Evolutionary conservation across 148 eudicot genomes (phyloP).

Genomic region (Cornus kousa): DNA sequence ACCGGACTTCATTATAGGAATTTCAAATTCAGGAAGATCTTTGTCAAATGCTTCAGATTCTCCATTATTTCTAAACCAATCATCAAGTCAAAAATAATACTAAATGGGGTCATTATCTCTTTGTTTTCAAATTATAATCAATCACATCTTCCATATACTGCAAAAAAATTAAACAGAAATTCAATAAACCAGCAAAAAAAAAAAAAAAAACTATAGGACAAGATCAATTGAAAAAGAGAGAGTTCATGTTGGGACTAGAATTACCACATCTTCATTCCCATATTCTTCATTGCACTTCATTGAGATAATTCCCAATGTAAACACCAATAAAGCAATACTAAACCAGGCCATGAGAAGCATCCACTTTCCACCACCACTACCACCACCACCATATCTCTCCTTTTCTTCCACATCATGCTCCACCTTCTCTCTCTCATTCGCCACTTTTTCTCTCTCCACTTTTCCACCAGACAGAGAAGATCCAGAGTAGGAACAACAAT

Average conservation of each 20-base stretch:
- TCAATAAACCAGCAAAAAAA: no score
- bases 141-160: no score
- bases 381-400: not conserved
- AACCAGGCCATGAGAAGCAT: not conserved
- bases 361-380: conserved; percentile 7
- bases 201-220: no score
- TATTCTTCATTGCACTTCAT: conserved; percentile 12
- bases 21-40: not conserved
- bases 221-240: not conserved
- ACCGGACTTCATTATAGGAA: no score
- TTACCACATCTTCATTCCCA: conserved; percentile 9
- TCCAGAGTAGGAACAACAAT: no score
- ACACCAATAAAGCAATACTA: not conserved
- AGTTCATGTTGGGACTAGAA: conserved; percentile 19
- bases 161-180: no score
- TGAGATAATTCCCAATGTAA: conserved; percentile 1
- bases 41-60: not conserved
- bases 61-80: not conserved
- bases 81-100: no score
- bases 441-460: not conserved
- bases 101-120: not conserved
- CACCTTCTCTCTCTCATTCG: not conserved
- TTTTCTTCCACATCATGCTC: not conserved
- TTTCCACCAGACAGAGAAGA: not conserved
- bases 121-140: not conserved